Evolutionary conservation across 179 eudicot species (phyloP).

Genomic region (Spergularia azorica): DNA sequence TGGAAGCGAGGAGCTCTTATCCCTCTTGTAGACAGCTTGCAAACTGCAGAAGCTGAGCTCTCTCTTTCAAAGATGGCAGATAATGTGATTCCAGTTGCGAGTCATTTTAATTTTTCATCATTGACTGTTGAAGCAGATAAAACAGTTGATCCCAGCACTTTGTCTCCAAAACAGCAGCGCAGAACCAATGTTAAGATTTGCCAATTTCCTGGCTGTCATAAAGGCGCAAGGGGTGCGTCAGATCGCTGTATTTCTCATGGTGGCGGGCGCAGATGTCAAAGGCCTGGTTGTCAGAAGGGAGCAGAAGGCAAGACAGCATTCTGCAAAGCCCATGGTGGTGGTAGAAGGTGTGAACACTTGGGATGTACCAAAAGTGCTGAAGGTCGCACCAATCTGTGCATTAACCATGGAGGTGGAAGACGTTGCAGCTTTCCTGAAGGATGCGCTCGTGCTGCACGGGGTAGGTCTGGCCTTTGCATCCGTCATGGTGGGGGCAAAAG

Average conservation of each 20-base stretch:
- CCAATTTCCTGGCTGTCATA: conserved; percentile 51
- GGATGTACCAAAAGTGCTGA: conserved; percentile 64
- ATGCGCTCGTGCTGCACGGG: conserved; percentile 62
- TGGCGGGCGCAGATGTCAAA: conserved; percentile 59
- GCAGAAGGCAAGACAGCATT: conserved; percentile 59
- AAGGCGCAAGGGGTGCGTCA: conserved; percentile 70
- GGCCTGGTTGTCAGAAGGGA: conserved; percentile 51
- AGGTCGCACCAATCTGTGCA: conserved; percentile 61
- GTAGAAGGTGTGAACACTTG: conserved; percentile 48
- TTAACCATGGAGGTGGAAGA: conserved; percentile 67
- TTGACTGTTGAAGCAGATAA: conserved; percentile 6
- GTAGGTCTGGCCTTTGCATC: conserved; percentile 63
- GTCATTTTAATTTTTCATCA: conserved; percentile 12
- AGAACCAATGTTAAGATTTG: conserved; percentile 49
- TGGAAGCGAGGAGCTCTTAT: conserved; percentile 52
- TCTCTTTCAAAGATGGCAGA: too few species aligned
- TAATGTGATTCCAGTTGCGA: conserved; percentile 6
- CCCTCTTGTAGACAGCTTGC: conserved; percentile 30
- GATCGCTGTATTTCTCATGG: conserved; percentile 65
- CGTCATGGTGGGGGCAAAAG: conserved; percentile 82
- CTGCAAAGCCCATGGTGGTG: conserved; percentile 69
- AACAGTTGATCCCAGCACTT: conserved; percentile 19
- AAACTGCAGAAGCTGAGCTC: conserved; percentile 2
- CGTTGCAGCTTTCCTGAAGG: conserved; percentile 50
- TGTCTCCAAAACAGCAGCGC: conserved; percentile 29